Percentiles rank a stretch among this genome's conserved stretches.
Conservation (phyloP, 305 asterid species). For the Plantago lanceolata region DNA sequence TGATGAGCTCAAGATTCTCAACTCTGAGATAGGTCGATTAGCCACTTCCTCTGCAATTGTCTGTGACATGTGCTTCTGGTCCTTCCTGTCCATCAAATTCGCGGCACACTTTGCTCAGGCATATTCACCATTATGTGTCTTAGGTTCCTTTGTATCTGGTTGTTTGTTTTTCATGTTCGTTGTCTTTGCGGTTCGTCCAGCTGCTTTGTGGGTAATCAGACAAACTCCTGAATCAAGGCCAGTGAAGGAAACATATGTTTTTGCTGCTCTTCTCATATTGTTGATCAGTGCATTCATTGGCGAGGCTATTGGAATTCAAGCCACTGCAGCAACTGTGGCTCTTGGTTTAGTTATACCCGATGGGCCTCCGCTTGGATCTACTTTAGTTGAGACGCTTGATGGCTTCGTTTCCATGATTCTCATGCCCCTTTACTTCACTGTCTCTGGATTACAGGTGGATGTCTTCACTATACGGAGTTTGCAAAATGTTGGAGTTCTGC, state of each 20-base stretch:
- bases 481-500: conserved; percentile 44
- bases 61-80: conserved; percentile 55
- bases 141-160: conserved; percentile 33
- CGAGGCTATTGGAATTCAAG: conserved; percentile 50
- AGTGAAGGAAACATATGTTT: conserved; percentile 45
- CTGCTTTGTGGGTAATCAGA: conserved; percentile 53
- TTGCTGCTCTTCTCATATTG: conserved; percentile 33
- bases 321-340: conserved; percentile 41
- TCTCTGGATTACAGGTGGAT: conserved; percentile 53
- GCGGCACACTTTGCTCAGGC: conserved; percentile 31
- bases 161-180: conserved; percentile 30
- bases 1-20: conserved; percentile 61
- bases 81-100: conserved; percentile 30
- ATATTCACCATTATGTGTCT: conserved; percentile 30
- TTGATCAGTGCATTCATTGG: conserved; percentile 45
- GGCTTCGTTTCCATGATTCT: conserved; percentile 47
- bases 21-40: conserved; percentile 61
- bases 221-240: conserved; percentile 53
- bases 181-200: conserved; percentile 47
- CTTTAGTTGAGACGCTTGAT: conserved; percentile 58
- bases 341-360: conserved; percentile 58
- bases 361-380: conserved; percentile 62
- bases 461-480: conserved; percentile 34
- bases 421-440: conserved; percentile 50
- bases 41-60: conserved; percentile 60